These are phyloP conservation scores for Truncatella angustata DNA, from an alignment of 2,329 filamentous ascomycete genomes.

Conservation along the genomic window DNA sequence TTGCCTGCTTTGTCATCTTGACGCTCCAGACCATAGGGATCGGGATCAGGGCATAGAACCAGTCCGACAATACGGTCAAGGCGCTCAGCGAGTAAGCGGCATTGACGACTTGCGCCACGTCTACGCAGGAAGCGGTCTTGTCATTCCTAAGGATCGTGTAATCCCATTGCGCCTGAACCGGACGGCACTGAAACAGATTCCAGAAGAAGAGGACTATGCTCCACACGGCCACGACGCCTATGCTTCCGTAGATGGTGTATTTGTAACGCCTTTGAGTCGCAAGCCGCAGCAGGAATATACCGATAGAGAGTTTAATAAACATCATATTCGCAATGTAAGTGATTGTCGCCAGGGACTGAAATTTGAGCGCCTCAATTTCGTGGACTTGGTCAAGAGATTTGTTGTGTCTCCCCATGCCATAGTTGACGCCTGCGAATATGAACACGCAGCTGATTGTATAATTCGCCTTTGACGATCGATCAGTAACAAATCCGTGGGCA, in stretches of 20 bases:
- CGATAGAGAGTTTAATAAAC: slow-evolving; percentile 56
- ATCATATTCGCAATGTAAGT: slow-evolving; percentile 54
- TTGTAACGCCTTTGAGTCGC: slow-evolving; percentile 45
- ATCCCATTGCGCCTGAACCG: slow-evolving; percentile 52
- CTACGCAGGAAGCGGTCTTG: slow-evolving; percentile 39
- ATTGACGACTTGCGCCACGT: slow-evolving; percentile 39
- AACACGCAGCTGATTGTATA: slow-evolving; percentile 48
- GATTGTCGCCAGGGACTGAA: slow-evolving; percentile 49
- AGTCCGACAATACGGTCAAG: slow-evolving; percentile 53
- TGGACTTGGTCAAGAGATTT: slow-evolving; percentile 36
- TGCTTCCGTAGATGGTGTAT: slow-evolving; percentile 44
- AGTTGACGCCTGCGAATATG: slow-evolving; percentile 39
- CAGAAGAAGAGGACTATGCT: slow-evolving; percentile 49
- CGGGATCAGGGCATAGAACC: slow-evolving; percentile 52
- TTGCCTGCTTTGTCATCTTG: slow-evolving; percentile 51
- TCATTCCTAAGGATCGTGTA: slow-evolving; percentile 38
- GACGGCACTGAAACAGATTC: slow-evolving; percentile 45
- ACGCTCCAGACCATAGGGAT: slow-evolving; percentile 55
- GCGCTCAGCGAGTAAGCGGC: slow-evolving; percentile 51
- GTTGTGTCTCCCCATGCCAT: slow-evolving; percentile 48
- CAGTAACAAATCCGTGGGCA: too few species aligned
- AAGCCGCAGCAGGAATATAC: slow-evolving; percentile 49
- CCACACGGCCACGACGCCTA: slow-evolving; percentile 46
- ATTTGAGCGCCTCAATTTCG: slow-evolving; percentile 48
- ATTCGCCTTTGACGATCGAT: too few species aligned